Evolutionary conservation across 768 basidiomycete genomes (phyloP), one percentile per base, ranked within the genome.

Genomic region (Panus rudis): DNA sequence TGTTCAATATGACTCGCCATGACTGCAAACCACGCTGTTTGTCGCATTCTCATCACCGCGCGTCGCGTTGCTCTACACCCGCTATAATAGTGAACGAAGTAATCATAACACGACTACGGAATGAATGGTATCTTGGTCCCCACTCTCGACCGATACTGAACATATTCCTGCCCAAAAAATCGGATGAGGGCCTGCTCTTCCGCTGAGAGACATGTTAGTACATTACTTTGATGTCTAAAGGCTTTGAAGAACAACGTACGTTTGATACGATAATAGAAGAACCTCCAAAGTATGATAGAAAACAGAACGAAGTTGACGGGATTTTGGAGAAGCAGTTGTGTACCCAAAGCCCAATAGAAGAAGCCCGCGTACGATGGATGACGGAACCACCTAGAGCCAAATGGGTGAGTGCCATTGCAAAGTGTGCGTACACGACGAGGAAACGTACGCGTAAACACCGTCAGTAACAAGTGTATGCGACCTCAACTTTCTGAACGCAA

Each of bases 351-450:
- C 96, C 96, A 98, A 62, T 94, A 98, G 63, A 88, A 94, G 69
- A 97, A 99, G 2, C 93, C 96, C 2, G 89, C 78, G 53, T 99
- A 99, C 0, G 94, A 96, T 10, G 96, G 96, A 63, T 99, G 96
- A 12, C 96, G 79, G 48, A 81, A 84, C 78, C 78, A 86, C 6
- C 89, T 91, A 52, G 32, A 11, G 59, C 25, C 32, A 32, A 22
- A 17, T 37, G 28, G 6, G 13, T 7, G 37, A 19, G 21, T 37
- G 24, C n/a, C 28, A 30, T 10, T n/a, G n/a, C 28, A 10, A 30
- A 30, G n/a, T n/a, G 10, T 30, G 10, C 10, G 28, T 10, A 10
- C 28, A 30, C 28, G 10, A n/a, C 10, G n/a, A 30, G 28, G 6
- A 21, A 12, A 70, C 82, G 60, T 58, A 96, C 87, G 76, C 71